phyloP scores from a whole-genome alignment of 2,329 filamentous ascomycete species.

The Claviceps sp. region DNA sequence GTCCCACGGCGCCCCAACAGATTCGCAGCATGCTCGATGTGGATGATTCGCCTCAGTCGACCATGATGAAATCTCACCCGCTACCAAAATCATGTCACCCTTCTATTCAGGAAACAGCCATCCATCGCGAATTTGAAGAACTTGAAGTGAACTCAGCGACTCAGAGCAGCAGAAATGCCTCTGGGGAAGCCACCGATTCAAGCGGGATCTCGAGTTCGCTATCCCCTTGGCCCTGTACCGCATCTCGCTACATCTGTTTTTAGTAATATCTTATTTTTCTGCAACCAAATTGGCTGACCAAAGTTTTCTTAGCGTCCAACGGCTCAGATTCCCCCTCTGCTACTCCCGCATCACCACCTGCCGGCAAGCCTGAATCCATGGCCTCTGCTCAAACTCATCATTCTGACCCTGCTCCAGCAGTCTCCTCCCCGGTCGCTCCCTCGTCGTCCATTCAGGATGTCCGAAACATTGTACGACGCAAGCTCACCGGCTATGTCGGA shows the following conservation, averaged over 20 bases:
- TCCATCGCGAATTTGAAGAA: conserved; percentile 1
- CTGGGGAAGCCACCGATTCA: neutral
- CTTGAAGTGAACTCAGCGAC: neutral
- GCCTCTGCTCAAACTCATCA: conserved; percentile 15
- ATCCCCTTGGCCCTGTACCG: conserved; percentile 21
- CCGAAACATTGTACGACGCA: conserved; percentile 94
- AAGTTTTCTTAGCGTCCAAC: conserved; percentile 27
- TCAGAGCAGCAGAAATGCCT: neutral
- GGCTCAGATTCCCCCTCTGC: conserved; percentile 29
- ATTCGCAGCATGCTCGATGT: conserved; percentile 43
- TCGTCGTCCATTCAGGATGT: conserved; percentile 46
- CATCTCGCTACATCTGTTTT: neutral
- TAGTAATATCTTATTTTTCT: neutral
- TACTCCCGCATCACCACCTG: conserved; percentile 27
- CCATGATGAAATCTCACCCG: conserved; percentile 27
- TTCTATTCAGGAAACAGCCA: conserved; percentile 12
- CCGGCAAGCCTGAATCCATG: conserved; percentile 23
- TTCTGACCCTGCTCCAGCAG: conserved; percentile 22
- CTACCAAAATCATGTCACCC: conserved; percentile 33
- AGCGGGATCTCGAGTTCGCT: neutral
- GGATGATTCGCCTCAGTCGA: conserved; percentile 33
- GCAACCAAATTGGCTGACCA: conserved; percentile 5
- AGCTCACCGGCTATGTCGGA: conserved; percentile 95
- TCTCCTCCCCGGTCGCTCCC: conserved; percentile 19
- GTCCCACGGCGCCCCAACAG: conserved; percentile 14